Percentiles rank a stretch among this genome's conserved stretches.
Evolutionary conservation across 2,329 filamentous ascomycete species (phyloP).

Genomic region (Aspergillus fructus): DNA sequence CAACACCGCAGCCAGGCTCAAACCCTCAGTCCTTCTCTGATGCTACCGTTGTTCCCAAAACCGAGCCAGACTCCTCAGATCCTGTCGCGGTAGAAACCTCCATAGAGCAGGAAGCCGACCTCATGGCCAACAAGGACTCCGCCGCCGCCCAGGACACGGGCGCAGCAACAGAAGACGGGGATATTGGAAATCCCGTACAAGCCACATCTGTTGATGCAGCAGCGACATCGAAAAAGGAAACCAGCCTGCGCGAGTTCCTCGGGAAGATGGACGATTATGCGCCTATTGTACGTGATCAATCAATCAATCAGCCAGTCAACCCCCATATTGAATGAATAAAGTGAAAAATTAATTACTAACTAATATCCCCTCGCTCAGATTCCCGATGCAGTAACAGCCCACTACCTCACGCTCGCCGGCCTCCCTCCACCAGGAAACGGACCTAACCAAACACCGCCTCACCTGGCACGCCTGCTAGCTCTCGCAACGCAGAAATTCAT

Average conservation of each 20-base stretch:
- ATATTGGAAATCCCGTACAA: constrained; percentile 21
- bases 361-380: constrained; percentile 58
- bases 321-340: too few relatives aligned
- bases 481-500: constrained; percentile 99
- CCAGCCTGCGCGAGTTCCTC: constrained; percentile 86
- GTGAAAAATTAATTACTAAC: too few relatives aligned
- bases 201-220: constrained; percentile 42
- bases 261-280: constrained; percentile 98
- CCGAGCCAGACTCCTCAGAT: constrained; percentile 26
- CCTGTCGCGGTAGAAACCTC: constrained; percentile 31
- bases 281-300: constrained; percentile 70
- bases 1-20: constrained; percentile 13
- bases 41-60: constrained; percentile 20
- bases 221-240: constrained; percentile 79
- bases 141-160: constrained; percentile 14
- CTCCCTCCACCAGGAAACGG: constrained; percentile 83
- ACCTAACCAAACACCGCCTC: constrained; percentile 73
- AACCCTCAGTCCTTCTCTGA: constrained; percentile 17
- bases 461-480: constrained; percentile 87
- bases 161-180: constrained; percentile 14
- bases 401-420: constrained; percentile 95
- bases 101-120: constrained; percentile 39
- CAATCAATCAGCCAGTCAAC: too few relatives aligned
- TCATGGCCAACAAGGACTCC: constrained; percentile 24
- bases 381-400: constrained; percentile 93